Percentiles rank a stretch among this genome's conserved stretches.
Evolutionary conservation across 768 basidiomycete genomes (phyloP).

Genomic region (Phanerochaete carnosa): DNA sequence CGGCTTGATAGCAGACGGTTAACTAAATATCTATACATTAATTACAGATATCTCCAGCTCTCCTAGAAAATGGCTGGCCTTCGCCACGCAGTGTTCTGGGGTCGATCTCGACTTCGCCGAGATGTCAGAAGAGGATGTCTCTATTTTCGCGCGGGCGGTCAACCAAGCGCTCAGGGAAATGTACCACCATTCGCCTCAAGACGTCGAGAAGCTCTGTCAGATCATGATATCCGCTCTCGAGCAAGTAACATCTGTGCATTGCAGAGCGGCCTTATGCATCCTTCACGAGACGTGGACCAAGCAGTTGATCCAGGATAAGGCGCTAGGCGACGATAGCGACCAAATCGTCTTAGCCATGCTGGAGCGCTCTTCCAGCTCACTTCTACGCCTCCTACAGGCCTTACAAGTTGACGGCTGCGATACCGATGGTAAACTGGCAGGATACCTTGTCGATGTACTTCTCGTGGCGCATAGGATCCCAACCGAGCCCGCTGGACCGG

Average conservation of each 20-base stretch:
- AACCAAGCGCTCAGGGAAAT: neutral
- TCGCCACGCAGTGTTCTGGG: neutral
- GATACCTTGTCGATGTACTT: too few species aligned
- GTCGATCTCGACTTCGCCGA: neutral
- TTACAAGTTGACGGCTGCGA: too few species aligned
- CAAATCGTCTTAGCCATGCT: too few species aligned
- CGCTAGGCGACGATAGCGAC: too few species aligned
- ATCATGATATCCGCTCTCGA: neutral
- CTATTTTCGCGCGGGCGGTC: neutral
- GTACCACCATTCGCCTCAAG: conserved; percentile 10
- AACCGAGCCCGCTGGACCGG: too few species aligned
- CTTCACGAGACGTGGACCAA: neutral
- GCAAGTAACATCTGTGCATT: neutral
- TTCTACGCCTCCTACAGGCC: too few species aligned
- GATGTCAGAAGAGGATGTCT: neutral
- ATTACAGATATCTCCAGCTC: too few species aligned
- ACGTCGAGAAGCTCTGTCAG: neutral
- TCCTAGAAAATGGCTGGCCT: neutral
- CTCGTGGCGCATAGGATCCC: too few species aligned
- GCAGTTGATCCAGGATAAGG: neutral
- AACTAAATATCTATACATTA: neutral
- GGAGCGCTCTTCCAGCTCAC: too few species aligned
- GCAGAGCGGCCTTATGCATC: neutral
- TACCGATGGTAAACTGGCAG: too few species aligned
- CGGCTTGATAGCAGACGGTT: neutral